A percentile compares a stretch with the other conserved stretches of the same genome.
These are phyloP conservation scores for Dendryphion nanum DNA, from an alignment of 2,329 filamentous ascomycete genomes.

Conservation along the genomic window DNA sequence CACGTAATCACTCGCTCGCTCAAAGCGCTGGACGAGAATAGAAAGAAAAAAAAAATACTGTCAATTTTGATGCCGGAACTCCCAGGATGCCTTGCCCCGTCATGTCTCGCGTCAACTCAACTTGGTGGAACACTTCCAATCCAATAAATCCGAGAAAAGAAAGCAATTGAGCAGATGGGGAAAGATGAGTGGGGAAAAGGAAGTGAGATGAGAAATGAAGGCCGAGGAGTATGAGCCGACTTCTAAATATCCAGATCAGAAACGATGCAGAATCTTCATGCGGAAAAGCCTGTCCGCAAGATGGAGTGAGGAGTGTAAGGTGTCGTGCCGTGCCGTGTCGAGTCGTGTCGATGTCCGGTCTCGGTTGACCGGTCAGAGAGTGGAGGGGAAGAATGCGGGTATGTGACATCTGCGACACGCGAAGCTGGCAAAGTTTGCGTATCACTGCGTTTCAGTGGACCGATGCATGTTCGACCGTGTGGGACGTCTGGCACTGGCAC, in stretches of 20 bases:
- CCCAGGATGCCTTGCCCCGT: too few relatives aligned
- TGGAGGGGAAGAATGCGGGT: conserved; percentile 2
- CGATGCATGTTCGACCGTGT: not conserved
- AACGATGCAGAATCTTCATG: conserved; percentile 1
- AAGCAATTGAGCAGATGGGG: not conserved
- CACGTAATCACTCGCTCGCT: not conserved
- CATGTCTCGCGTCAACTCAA: too few relatives aligned
- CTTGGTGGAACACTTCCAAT: conserved; percentile 2
- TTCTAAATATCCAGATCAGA: not conserved
- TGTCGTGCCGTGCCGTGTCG: conserved; percentile 1
- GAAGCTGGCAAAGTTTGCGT: not conserved
- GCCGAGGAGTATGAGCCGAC: not conserved
- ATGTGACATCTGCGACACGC: too few relatives aligned
- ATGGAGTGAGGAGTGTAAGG: too few relatives aligned
- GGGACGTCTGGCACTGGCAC: conserved; percentile 1
- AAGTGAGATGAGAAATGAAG: conserved; percentile 2
- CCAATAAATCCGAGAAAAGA: conserved; percentile 2
- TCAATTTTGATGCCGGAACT: too few relatives aligned
- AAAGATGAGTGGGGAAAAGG: not conserved
- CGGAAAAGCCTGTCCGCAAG: conserved; percentile 11
- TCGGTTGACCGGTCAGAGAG: conserved; percentile 8
- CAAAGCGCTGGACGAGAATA: not conserved
- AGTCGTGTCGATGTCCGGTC: conserved; percentile 1
- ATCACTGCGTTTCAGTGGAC: not conserved
- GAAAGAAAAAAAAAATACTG: conserved; percentile 1